phyloP scores from a whole-genome alignment of 2,329 filamentous ascomycete species.

The Thyridium curvatum region DNA sequence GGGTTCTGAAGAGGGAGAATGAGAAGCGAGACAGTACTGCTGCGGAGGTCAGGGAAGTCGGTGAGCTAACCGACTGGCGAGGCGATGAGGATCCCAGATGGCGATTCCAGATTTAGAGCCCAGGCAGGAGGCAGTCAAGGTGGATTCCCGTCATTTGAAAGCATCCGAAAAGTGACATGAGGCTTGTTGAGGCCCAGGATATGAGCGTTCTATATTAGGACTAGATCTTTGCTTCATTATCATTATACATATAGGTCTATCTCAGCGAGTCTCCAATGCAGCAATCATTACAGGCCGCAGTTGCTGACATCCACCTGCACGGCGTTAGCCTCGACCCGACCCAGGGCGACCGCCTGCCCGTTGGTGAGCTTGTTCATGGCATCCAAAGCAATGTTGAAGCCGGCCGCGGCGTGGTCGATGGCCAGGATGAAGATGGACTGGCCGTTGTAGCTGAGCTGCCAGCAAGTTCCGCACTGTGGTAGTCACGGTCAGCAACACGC shows the following conservation, averaged over 20 bases:
- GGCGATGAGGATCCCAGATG: constrained; percentile 60
- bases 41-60: constrained; percentile 40
- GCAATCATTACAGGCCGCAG: constrained; percentile 31
- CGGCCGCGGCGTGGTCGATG: constrained; percentile 87
- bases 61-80: constrained; percentile 44
- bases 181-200: no score
- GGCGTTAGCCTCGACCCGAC: constrained; percentile 44
- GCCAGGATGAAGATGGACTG: constrained; percentile 71
- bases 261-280: no score
- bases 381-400: constrained; percentile 59
- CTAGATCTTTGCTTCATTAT: no score
- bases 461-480: constrained; percentile 52
- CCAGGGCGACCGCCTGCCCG: constrained; percentile 40
- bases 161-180: no score
- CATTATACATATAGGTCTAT: no score
- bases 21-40: constrained; percentile 33
- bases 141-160: no score
- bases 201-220: no score
- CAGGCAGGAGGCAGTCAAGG: no score
- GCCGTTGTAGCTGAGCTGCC: constrained; percentile 44
- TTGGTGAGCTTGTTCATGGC: constrained; percentile 52
- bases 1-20: constrained; percentile 53
- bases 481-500: not conserved
- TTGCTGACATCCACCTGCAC: constrained; percentile 32
- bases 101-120: constrained; percentile 51